Evolutionary conservation across 208 protist species (phyloP).

Genomic region (Novymonas esmeraldas): DNA sequence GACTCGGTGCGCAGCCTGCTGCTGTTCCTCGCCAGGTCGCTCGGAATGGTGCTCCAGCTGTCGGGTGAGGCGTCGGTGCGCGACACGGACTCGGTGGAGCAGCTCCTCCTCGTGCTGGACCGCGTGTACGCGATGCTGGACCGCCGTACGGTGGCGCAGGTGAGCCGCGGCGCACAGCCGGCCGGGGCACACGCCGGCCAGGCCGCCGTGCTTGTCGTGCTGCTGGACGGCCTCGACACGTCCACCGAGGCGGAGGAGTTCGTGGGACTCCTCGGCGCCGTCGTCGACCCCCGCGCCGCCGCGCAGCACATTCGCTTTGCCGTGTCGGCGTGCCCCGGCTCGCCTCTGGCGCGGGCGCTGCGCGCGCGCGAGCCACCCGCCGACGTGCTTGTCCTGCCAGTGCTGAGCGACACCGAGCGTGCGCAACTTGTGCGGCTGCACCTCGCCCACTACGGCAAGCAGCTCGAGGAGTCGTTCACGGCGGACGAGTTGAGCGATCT

Average conservation of each 20-base stretch:
- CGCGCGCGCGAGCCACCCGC: constrained; percentile 45
- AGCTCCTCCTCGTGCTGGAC: constrained; percentile 59
- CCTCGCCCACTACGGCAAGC: constrained; percentile 76
- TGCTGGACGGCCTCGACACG: constrained; percentile 77
- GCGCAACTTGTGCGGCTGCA: constrained; percentile 78
- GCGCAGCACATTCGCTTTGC: constrained; percentile 64
- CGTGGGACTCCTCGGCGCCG: constrained; percentile 48
- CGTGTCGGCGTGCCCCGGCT: constrained; percentile 37
- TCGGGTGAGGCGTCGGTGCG: constrained; percentile 51
- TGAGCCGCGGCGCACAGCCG: too few relatives aligned
- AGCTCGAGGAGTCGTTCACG: constrained; percentile 71
- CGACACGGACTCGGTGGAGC: constrained; percentile 49
- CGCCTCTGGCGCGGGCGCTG: constrained; percentile 46
- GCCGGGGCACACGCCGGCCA: neutral
- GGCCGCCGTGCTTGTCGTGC: constrained; percentile 36
- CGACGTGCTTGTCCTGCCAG: constrained; percentile 36
- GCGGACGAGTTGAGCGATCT: constrained; percentile 72
- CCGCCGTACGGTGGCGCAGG: constrained; percentile 17
- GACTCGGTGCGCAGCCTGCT: constrained; percentile 52
- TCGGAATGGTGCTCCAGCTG: constrained; percentile 43
- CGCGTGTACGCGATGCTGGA: constrained; percentile 50
- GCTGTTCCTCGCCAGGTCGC: constrained; percentile 56
- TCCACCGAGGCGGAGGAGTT: constrained; percentile 54
- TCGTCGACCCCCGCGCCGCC: constrained; percentile 43
- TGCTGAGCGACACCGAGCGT: constrained; percentile 57